These are phyloP conservation scores for Toxicodendron radicans DNA, from an alignment of 345 rosid species.

Conservation along the genomic window DNA sequence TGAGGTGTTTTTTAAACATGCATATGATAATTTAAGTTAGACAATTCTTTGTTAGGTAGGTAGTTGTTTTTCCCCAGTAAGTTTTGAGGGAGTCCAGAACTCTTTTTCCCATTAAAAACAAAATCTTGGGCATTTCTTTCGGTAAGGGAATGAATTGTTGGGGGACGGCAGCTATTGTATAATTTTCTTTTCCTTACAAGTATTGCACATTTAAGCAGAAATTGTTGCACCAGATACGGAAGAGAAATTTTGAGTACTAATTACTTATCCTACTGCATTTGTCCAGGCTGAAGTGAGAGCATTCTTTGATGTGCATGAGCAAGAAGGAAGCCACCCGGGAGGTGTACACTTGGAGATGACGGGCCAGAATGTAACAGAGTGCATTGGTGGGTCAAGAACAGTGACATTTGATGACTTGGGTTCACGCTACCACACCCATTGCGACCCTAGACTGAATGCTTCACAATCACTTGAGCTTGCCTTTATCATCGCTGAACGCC, in stretches of 20 bases:
- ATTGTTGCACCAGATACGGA: no score
- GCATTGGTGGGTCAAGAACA: conserved; percentile 67
- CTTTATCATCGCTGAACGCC: conserved; percentile 71
- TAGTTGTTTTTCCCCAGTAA: conserved; percentile 22
- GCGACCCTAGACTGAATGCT: conserved; percentile 69
- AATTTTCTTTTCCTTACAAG: neutral
- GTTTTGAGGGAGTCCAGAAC: neutral
- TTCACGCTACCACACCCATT: conserved; percentile 66
- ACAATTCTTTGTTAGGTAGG: conserved; percentile 28
- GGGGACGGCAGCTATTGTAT: neutral
- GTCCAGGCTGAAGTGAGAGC: conserved; percentile 67
- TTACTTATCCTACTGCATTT: neutral
- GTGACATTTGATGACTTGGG: conserved; percentile 73
- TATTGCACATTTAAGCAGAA: neutral
- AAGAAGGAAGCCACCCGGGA: conserved; percentile 78
- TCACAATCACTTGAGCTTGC: conserved; percentile 74
- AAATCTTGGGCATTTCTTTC: no score
- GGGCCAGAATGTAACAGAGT: conserved; percentile 72
- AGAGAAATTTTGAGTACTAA: neutral
- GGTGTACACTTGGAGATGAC: conserved; percentile 72
- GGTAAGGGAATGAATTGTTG: no score
- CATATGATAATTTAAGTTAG: conserved; percentile 7
- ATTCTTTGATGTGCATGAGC: conserved; percentile 71
- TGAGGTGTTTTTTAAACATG: conserved; percentile 14
- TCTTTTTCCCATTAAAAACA: neutral